Base-by-base conservation (phyloP, 1,139 yeast genomes). In the Geotrichum candidum region DNA sequence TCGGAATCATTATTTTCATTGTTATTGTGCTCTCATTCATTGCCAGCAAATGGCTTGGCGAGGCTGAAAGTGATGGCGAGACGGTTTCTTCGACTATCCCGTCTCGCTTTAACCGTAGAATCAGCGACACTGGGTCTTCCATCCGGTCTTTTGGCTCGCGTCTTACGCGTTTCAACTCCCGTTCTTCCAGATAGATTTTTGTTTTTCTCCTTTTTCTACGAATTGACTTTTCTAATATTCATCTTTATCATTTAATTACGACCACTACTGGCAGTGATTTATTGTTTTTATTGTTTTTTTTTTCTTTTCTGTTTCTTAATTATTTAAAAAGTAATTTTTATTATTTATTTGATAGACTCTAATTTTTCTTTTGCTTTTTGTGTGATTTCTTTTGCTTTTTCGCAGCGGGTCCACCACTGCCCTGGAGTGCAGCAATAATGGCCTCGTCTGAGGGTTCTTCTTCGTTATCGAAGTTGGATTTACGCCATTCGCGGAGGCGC, bases 401-500 rank as follows among this genome's bases (percentile, higher is more conserved):
- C 29, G 31, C 27, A 35, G 48, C 38, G 35, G 35, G 25, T 2
- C 51, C 29, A 18, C 33, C 13, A 10, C 29, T 25, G n/a, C 57
- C 60, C 41, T 54, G 56, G 45, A 60, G 51, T 10, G 57, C 57
- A 10, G 35, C 50, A 50, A 56, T 41, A 51, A 60, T 48, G 9
- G 60, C 57, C 22, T 73, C 77, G 29, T 75, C 75, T 22, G 71
- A 67, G 7, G 88, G 85, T 6, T 88, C 90, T n/a, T 82, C 80
- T 66, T 84, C 86, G 65, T 79, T 79, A 58, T 82, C 82, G 75
- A 92, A 91, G 1, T 88, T 90, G 63, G 85, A 86, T 74, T 86
- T 84, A 74, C 96, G 85, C 99, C 99, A 95, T 68, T 90, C 95
- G 68, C 87, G 83, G 65, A 94, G 76, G 68, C 95, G 83, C 76